phyloP scores from a whole-genome alignment of 257 asterid species.

The Solanum chilense region DNA sequence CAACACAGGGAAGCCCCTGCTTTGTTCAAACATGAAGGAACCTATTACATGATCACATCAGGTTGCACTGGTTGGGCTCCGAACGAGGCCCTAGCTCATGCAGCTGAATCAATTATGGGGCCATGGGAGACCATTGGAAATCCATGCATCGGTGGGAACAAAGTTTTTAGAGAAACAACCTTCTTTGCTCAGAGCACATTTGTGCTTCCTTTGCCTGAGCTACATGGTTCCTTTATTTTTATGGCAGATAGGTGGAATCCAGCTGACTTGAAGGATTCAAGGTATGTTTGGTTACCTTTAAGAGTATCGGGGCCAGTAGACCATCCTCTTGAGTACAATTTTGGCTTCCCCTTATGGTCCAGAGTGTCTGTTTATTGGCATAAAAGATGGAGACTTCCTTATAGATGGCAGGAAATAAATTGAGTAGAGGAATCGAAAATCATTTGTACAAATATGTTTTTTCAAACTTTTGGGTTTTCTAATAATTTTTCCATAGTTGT shows the following conservation, averaged over 20 bases:
- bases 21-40: constrained; percentile 68
- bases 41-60: constrained; percentile 92
- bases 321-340: constrained; percentile 66
- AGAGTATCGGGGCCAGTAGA: constrained; percentile 71
- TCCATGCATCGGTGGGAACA: constrained; percentile 95
- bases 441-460: background rate
- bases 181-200: constrained; percentile 81
- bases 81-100: constrained; percentile 80
- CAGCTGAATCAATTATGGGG: constrained; percentile 91
- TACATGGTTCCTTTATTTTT: constrained; percentile 53
- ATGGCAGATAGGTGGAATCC: constrained; percentile 99
- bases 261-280: constrained; percentile 78
- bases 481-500: background rate
- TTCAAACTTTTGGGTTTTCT: background rate
- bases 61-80: constrained; percentile 99
- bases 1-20: constrained; percentile 95
- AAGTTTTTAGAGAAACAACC: constrained; percentile 42
- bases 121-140: constrained; percentile 91
- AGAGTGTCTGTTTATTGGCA: constrained; percentile 93
- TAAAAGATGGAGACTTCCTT: constrained; percentile 87
- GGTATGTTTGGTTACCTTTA: constrained; percentile 89
- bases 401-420: constrained; percentile 21
- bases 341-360: constrained; percentile 91
- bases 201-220: constrained; percentile 70
- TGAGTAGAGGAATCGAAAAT: background rate